phyloP scores from a whole-genome alignment of 192 early-diverging fungal species.

The Mortierella claussenii region DNA sequence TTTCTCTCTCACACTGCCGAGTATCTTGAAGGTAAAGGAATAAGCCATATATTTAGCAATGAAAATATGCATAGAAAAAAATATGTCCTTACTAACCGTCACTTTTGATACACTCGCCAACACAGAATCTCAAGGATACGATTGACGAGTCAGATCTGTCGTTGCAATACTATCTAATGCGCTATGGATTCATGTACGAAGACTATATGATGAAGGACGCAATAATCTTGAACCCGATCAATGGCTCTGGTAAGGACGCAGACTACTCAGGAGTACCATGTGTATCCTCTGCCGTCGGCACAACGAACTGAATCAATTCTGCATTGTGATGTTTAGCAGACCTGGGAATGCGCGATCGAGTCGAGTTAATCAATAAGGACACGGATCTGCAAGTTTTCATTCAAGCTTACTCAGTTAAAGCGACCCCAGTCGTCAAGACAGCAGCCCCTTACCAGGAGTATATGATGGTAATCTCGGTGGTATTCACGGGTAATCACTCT shows the following conservation, averaged over 20 bases:
- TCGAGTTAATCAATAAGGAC: conserved; percentile 43
- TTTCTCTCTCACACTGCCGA: conserved; percentile 82
- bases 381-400: conserved; percentile 31
- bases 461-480: conserved; percentile 17
- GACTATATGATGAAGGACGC: conserved; percentile 69
- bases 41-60: no score
- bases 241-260: conserved; percentile 20
- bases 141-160: conserved; percentile 88
- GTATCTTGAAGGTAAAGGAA: conserved; percentile 75
- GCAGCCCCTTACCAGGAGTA: conserved; percentile 43
- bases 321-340: no score
- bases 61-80: no score
- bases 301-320: no score
- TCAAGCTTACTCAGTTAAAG: conserved; percentile 35
- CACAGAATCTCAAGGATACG: conserved; percentile 80
- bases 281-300: no score
- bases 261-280: no score
- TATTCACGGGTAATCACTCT: no score
- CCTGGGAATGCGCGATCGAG: conserved; percentile 38
- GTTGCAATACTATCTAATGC: conserved; percentile 80
- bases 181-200: conserved; percentile 86
- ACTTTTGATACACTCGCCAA: no score
- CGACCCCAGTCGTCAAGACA: conserved; percentile 9
- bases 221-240: conserved; percentile 44
- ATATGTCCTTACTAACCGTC: no score